Percentiles rank a stretch among this genome's conserved stretches.
Evolutionary conservation across 768 basidiomycete species (phyloP).

Genomic region (Omphalotus guepiniiformis): DNA sequence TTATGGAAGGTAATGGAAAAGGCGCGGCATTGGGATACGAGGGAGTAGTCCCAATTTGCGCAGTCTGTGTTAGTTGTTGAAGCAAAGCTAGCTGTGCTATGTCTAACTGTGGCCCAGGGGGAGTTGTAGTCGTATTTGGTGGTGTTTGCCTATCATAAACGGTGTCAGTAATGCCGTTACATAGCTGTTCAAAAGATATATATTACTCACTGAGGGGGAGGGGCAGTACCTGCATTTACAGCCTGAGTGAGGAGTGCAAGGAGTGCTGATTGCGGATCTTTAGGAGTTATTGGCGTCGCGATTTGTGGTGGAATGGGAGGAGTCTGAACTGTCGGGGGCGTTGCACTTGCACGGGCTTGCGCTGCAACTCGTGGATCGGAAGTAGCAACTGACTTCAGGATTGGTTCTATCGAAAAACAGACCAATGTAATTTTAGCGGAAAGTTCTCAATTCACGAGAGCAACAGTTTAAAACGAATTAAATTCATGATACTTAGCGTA

Average conservation of each 20-base stretch:
- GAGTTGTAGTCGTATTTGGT: constrained; percentile 44
- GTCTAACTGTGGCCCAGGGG: constrained; percentile 37
- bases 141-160: constrained; percentile 5
- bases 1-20: constrained; percentile 28
- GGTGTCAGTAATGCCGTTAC: too few species aligned
- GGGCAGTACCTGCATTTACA: constrained; percentile 38
- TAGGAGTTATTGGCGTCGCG: constrained; percentile 5
- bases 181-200: neutral
- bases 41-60: constrained; percentile 32
- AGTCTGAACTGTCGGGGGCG: constrained; percentile 22
- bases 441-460: constrained; percentile 49
- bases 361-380: constrained; percentile 36
- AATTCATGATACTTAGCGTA: constrained; percentile 86
- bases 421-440: constrained; percentile 28
- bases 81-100: constrained; percentile 64
- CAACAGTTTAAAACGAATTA: constrained; percentile 46
- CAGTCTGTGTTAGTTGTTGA: constrained; percentile 71
- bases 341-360: constrained; percentile 25
- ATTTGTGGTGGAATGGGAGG: constrained; percentile 16
- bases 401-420: constrained; percentile 60
- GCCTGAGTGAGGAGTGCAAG: constrained; percentile 70
- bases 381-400: constrained; percentile 32
- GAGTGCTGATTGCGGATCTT: constrained; percentile 58
- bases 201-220: constrained; percentile 33
- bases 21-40: constrained; percentile 25